Evolutionary conservation across 768 basidiomycete genomes (phyloP).

Genomic region (Rhodotorula babjevae): DNA sequence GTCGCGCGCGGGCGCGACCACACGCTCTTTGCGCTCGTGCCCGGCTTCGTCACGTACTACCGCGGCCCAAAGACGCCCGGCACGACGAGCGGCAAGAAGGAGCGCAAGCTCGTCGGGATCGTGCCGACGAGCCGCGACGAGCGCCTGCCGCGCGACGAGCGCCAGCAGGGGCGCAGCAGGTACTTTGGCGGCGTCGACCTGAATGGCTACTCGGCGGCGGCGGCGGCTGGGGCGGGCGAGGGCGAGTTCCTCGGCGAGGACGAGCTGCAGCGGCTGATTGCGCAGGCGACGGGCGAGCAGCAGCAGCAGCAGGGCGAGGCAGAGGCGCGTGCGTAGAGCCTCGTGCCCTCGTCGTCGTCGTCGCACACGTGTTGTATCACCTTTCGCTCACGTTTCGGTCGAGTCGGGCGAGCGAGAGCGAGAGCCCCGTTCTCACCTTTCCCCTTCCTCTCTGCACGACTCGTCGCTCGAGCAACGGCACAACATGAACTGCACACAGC

Average conservation of each 20-base stretch:
- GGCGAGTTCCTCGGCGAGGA: slow-evolving; percentile 1
- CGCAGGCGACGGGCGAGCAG: neutral
- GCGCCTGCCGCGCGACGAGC: slow-evolving; percentile 76
- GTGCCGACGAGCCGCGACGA: slow-evolving; percentile 66
- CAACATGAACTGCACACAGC: too few species aligned
- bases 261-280: neutral
- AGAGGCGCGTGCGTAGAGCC: neutral
- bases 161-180: slow-evolving; percentile 69
- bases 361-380: neutral
- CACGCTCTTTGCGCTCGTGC: slow-evolving; percentile 82
- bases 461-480: too few species aligned
- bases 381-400: neutral
- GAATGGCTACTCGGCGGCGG: neutral
- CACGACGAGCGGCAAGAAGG: slow-evolving; percentile 52
- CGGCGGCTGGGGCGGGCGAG: too few species aligned
- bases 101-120: slow-evolving; percentile 73
- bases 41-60: slow-evolving; percentile 94
- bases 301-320: neutral
- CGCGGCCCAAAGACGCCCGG: slow-evolving; percentile 49
- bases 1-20: slow-evolving; percentile 90
- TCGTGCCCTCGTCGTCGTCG: too few species aligned
- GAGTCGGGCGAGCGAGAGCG: too few species aligned
- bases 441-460: too few species aligned
- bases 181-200: slow-evolving; percentile 69
- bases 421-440: too few species aligned